Evolutionary conservation across 306 rosid genomes (phyloP).

Genomic region (Dryas octopetala): DNA sequence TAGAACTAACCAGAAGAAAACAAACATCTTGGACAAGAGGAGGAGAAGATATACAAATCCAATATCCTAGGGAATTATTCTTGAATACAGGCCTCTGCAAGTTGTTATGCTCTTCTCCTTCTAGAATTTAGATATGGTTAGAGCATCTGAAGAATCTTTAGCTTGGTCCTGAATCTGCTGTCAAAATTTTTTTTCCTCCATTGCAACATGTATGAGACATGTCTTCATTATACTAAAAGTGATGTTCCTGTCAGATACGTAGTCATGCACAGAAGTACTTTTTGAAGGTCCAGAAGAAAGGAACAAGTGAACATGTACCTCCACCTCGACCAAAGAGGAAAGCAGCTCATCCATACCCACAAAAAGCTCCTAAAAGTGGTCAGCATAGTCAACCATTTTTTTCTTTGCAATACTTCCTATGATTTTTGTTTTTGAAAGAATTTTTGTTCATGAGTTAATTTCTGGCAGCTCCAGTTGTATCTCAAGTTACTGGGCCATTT

Average conservation of each 20-base stretch:
- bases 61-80: neutral
- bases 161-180: neutral
- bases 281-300: constrained; percentile 88
- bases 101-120: neutral
- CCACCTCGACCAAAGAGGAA: constrained; percentile 98
- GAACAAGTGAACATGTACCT: constrained; percentile 88
- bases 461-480: constrained; percentile 47
- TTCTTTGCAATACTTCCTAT: constrained; percentile 1
- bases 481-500: constrained; percentile 44
- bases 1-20: neutral
- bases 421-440: constrained; percentile 13
- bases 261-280: constrained; percentile 98
- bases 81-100: neutral
- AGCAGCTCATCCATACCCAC: constrained; percentile 95
- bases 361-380: constrained; percentile 84
- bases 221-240: constrained; percentile 8
- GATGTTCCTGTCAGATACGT: constrained; percentile 59
- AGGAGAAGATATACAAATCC: neutral
- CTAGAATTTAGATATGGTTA: neutral
- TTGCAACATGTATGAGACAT: neutral
- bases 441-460: constrained; percentile 16
- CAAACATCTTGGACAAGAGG: neutral
- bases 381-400: constrained; percentile 20
- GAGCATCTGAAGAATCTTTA: neutral
- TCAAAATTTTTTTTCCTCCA: neutral